Percentiles rank a stretch among this genome's conserved stretches.
These are phyloP conservation scores for Rhizopus arrhizus DNA, from an alignment of 371 early-diverging fungal species.

Conservation along the genomic window DNA sequence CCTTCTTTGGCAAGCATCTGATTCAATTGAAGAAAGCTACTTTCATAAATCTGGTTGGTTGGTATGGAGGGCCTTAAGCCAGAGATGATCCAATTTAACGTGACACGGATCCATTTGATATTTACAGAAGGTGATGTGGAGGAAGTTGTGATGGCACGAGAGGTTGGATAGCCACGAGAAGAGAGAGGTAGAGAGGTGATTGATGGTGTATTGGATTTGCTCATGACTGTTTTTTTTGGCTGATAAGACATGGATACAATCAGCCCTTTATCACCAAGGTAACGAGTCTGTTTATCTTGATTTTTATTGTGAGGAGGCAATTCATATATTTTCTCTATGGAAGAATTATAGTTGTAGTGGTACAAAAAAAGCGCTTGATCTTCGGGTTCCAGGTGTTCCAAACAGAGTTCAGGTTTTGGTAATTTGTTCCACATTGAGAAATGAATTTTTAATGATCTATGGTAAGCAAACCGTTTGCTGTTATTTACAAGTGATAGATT, in stretches of 20 bases:
- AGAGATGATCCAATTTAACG: slow-evolving; percentile 42
- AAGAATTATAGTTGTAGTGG: slow-evolving; percentile 45
- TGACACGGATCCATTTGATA: slow-evolving; percentile 42
- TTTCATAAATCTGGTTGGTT: slow-evolving; percentile 35
- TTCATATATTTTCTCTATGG: slow-evolving; percentile 40
- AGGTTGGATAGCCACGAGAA: slow-evolving; percentile 7
- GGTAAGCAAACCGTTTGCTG: slow-evolving; percentile 25
- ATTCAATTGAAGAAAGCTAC: slow-evolving; percentile 28
- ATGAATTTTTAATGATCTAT: slow-evolving; percentile 37
- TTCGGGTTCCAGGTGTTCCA: slow-evolving; percentile 21
- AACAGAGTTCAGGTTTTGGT: not conserved
- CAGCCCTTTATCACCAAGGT: slow-evolving; percentile 47
- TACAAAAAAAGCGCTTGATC: slow-evolving; percentile 42
- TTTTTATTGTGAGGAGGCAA: slow-evolving; percentile 28
- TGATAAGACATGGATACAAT: slow-evolving; percentile 37
- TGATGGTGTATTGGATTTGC: slow-evolving; percentile 1
- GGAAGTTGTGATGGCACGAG: slow-evolving; percentile 1
- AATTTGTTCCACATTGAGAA: slow-evolving; percentile 35
- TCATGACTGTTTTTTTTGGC: not conserved
- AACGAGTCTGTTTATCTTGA: slow-evolving; percentile 20
- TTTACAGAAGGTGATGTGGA: slow-evolving; percentile 29
- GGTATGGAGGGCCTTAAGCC: slow-evolving; percentile 31
- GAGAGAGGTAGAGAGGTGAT: slow-evolving; percentile 7
- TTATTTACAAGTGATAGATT: slow-evolving; percentile 11
- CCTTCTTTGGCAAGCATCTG: slow-evolving; percentile 33